Evolutionary conservation across 352 stramenopile species (phyloP).

Genomic region (Phytophthora sojae): DNA sequence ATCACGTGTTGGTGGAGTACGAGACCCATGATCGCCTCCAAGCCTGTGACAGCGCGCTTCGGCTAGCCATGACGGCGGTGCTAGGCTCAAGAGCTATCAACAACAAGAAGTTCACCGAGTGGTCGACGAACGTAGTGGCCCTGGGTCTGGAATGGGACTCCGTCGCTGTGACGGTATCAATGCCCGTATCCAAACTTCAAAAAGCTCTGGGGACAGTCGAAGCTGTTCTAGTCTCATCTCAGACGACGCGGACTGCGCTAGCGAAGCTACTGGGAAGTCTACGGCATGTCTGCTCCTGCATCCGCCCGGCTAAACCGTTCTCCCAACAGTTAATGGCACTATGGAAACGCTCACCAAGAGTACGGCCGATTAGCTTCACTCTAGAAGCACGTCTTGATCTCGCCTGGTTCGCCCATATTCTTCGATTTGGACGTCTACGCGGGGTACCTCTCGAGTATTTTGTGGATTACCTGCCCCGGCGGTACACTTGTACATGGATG

Average conservation of each 20-base stretch:
- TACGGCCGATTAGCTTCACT: background rate
- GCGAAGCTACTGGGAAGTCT: background rate
- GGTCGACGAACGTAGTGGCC: background rate
- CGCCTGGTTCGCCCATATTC: constrained; percentile 1
- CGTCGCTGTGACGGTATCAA: background rate
- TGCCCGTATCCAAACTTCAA: constrained; percentile 18
- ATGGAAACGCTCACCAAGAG: background rate
- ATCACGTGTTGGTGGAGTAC: no score
- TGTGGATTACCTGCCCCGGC: background rate
- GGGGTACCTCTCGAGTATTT: no score
- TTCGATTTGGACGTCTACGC: background rate
- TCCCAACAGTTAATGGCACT: constrained; percentile 2
- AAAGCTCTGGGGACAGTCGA: constrained; percentile 4
- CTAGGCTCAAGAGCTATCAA: no score
- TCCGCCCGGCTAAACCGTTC: constrained; percentile 1
- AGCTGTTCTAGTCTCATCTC: background rate
- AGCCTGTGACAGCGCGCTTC: no score
- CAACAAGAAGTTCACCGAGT: background rate
- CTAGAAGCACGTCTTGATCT: background rate
- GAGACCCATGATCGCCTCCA: no score
- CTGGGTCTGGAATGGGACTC: constrained; percentile 15
- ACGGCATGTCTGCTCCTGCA: constrained; percentile 6
- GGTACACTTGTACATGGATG: constrained; percentile 29
- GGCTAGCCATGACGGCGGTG: no score
- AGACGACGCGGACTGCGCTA: background rate